Base-by-base conservation (phyloP, 495 filamentous ascomycete genomes). In the Symbiotaphrina buchneri region DNA sequence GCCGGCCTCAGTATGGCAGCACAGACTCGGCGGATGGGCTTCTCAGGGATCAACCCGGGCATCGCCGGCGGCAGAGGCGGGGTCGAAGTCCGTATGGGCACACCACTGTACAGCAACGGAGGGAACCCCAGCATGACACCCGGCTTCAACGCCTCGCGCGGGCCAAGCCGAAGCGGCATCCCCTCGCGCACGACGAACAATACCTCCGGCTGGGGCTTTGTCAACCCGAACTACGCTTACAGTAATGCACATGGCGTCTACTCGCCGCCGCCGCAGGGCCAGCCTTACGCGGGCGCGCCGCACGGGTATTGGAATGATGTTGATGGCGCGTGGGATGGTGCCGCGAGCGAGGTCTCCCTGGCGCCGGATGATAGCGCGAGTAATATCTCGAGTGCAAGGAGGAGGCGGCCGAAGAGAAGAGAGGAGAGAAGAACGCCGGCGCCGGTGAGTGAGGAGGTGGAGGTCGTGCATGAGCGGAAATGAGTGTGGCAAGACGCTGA, bases 371-470 rank as follows among this genome's bases (percentile, higher is more conserved):
- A 72, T 43, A 65, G 59, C 11, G 87, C 87, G 10, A 92, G 82
- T 48, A 92, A 94, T 41, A 79, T 94, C 32, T 74, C 69, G 40
- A 77, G 69, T 24, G 74, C 68, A 34, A 58, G 78, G 33, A 58
- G 68, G 18, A 60, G 79, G 31, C 54, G 77, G 43, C 73, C 68
- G 4, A 78, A 78, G 56, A 49, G 69, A 36, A 58, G 76, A 33
- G 64, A 61, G 32, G 78, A 84, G 52, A 58, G 80, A 43, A 61
- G 74, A 7, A 91, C 82, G 2, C 81, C 82, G 0, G 82, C 80
- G 11, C 67, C 70, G 0, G 80, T 90, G 6, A 78, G 81, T 49
- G 83, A 93, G 49, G 80, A 87, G 43, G 70, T 72, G 13, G 74
- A 79, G 44, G 65, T 41, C 39, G 6, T 18, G 14, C 5, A 41